Conservation (phyloP, 441 rosid species). For the Gossypium schwendimanii region DNA sequence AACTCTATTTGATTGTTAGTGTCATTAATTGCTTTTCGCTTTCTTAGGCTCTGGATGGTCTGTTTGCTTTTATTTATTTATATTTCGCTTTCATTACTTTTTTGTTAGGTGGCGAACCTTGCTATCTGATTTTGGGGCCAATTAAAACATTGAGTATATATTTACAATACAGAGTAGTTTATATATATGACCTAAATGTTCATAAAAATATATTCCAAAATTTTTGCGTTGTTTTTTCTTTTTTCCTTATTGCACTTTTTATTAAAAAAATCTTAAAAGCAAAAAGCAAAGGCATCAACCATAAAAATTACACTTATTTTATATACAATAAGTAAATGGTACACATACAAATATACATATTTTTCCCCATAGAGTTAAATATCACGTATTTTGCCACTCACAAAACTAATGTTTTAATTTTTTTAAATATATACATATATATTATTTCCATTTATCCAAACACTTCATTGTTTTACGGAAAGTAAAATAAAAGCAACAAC, state of each 20-base stretch:
- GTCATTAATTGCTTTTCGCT: neutral
- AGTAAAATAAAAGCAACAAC: neutral
- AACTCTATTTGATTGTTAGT: neutral
- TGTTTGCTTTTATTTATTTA: neutral
- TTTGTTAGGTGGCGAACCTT: no score
- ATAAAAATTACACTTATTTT: neutral
- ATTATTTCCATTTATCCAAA: neutral
- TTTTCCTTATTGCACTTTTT: neutral
- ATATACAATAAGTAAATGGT: neutral
- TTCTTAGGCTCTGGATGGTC: neutral
- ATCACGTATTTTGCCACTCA: neutral
- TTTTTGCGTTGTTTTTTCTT: no score
- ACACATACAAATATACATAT: neutral
- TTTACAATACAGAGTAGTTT: no score
- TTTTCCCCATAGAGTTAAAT: neutral
- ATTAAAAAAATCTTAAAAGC: neutral
- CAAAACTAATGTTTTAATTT: neutral
- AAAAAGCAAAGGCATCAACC: neutral
- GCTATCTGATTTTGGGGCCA: no score
- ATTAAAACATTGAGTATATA: no score
- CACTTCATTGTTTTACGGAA: neutral
- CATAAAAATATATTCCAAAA: no score
- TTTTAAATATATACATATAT: no score
- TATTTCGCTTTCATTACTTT: no score
- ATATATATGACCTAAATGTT: no score